Evolutionary conservation across 2,329 filamentous ascomycete genomes (phyloP).

Genomic region (Pseudogymnoascus sp.): DNA sequence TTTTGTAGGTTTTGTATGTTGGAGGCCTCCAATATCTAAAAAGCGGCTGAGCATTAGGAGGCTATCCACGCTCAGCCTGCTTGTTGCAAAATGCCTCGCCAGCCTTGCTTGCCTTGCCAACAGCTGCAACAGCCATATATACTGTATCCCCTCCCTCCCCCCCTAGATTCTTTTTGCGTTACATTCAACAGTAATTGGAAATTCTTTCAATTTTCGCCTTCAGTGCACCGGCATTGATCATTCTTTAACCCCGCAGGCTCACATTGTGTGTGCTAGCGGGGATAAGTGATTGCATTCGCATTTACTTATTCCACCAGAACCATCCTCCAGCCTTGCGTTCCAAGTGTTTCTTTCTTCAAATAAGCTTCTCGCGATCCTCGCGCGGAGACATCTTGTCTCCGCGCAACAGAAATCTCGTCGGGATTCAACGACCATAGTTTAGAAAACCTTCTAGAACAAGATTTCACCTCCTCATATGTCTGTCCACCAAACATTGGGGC

Average conservation of each 20-base stretch:
- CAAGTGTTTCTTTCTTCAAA: neutral
- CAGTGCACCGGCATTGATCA: neutral
- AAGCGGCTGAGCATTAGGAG: neutral
- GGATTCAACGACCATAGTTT: neutral
- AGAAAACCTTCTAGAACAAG: neutral
- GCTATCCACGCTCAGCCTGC: neutral
- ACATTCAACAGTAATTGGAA: too few species aligned
- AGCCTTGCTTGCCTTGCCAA: neutral
- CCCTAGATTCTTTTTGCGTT: neutral
- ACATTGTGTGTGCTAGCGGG: neutral
- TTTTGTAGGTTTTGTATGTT: neutral
- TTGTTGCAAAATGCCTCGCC: neutral
- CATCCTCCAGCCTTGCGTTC: neutral
- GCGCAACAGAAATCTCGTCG: neutral
- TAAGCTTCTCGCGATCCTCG: neutral
- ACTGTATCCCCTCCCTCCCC: neutral
- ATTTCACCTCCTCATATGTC: neutral
- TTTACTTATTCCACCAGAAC: neutral
- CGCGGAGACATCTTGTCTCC: neutral
- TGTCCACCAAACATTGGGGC: neutral
- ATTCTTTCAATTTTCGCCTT: too few species aligned
- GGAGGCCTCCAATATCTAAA: neutral
- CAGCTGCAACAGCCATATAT: neutral
- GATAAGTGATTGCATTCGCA: neutral
- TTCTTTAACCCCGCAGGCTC: neutral